These are phyloP conservation scores for Oxalis stricta DNA, from an alignment of 441 rosid genomes.

Conservation along the genomic window DNA sequence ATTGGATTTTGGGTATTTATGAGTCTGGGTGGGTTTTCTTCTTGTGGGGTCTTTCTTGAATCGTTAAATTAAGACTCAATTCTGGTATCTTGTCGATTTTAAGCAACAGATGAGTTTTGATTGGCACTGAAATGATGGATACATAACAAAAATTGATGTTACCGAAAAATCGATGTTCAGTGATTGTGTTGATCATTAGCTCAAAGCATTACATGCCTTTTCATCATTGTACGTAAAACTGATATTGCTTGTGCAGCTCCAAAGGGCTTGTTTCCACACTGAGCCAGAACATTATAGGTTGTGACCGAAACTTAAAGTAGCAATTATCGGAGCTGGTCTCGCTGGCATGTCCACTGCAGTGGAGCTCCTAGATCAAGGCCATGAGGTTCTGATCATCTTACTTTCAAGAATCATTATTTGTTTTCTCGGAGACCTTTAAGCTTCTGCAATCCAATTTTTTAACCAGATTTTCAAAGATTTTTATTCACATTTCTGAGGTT, in stretches of 20 bases:
- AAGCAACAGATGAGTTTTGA: too few relatives aligned
- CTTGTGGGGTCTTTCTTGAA: background rate
- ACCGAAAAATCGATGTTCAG: conserved; percentile 3
- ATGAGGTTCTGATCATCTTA: conserved; percentile 42
- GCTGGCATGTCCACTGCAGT: conserved; percentile 99
- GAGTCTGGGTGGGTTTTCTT: conserved; percentile 4
- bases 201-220: background rate
- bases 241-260: conserved; percentile 58
- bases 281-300: conserved; percentile 79
- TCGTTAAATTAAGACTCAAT: background rate
- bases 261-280: conserved; percentile 86
- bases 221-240: conserved; percentile 5
- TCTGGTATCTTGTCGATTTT: background rate
- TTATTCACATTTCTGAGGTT: background rate
- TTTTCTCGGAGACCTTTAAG: too few relatives aligned
- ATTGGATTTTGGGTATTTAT: conserved; percentile 9
- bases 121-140: too few relatives aligned
- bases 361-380: conserved; percentile 95
- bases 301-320: conserved; percentile 96
- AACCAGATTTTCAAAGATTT: too few relatives aligned
- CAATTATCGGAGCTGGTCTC: conserved; percentile 94
- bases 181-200: background rate
- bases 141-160: too few relatives aligned
- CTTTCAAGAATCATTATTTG: too few relatives aligned
- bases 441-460: too few relatives aligned